phyloP scores from a whole-genome alignment of 2,329 filamentous ascomycete genomes.

The Fusarium equiseti region DNA sequence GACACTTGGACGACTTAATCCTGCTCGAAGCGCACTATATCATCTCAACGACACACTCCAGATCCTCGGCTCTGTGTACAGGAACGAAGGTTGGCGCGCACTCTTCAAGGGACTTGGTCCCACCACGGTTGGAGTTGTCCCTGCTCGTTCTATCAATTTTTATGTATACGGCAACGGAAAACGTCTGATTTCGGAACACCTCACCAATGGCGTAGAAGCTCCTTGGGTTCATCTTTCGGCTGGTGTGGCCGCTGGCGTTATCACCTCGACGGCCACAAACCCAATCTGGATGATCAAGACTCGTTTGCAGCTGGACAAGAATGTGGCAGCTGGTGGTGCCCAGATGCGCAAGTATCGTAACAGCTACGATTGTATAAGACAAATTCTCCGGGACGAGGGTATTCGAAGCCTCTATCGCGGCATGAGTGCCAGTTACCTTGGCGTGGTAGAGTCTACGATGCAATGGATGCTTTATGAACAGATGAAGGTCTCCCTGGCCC shows the following conservation, averaged over 20 bases:
- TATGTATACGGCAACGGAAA: conserved; percentile 95
- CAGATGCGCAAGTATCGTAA: conserved; percentile 81
- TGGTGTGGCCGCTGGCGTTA: conserved; percentile 82
- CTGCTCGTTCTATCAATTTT: conserved; percentile 92
- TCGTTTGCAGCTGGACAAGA: conserved; percentile 90
- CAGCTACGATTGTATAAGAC: conserved; percentile 86
- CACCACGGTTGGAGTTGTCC: conserved; percentile 89
- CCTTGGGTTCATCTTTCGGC: conserved; percentile 83
- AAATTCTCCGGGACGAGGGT: conserved; percentile 85
- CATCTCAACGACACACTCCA: conserved; percentile 89
- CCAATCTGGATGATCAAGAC: conserved; percentile 98
- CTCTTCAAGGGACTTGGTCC: conserved; percentile 94
- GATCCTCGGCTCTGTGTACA: conserved; percentile 84
- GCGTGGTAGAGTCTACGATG: conserved; percentile 88
- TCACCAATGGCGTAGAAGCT: conserved; percentile 77
- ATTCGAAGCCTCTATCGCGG: conserved; percentile 87
- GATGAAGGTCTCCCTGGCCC: conserved; percentile 80
- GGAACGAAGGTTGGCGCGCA: conserved; percentile 84
- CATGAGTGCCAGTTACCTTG: conserved; percentile 90
- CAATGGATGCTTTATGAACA: conserved; percentile 97
- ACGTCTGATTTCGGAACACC: conserved; percentile 78
- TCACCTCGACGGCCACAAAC: conserved; percentile 91
- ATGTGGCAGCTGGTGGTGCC: conserved; percentile 71
- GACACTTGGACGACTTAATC: conserved; percentile 64
- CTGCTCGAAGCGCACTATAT: conserved; percentile 73